These are phyloP conservation scores for Tolypocladium ovalisporum DNA, from an alignment of 2,329 filamentous ascomycete genomes.

Conservation along the genomic window DNA sequence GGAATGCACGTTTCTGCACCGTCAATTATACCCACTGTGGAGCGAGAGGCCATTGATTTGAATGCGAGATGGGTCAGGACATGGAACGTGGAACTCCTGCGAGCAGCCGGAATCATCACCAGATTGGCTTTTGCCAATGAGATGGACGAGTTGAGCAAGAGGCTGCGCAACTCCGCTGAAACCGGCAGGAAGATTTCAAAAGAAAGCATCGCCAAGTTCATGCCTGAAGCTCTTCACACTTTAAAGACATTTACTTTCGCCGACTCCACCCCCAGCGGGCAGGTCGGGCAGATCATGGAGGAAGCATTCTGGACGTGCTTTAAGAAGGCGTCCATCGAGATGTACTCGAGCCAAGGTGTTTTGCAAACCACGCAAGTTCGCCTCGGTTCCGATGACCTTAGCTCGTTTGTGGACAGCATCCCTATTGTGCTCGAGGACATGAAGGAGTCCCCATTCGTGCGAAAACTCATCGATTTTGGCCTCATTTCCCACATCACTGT, in stretches of 20 bases:
- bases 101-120: slow-evolving; percentile 81
- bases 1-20: slow-evolving; percentile 92
- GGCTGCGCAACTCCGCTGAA: slow-evolving; percentile 37
- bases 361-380: slow-evolving; percentile 76
- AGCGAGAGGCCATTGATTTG: slow-evolving; percentile 91
- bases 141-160: slow-evolving; percentile 64
- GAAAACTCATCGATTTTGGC: slow-evolving; percentile 71
- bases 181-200: slow-evolving; percentile 44
- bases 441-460: slow-evolving; percentile 63
- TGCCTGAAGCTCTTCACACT: slow-evolving; percentile 72
- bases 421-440: slow-evolving; percentile 74
- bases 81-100: slow-evolving; percentile 91
- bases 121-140: slow-evolving; percentile 81
- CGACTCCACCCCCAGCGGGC: slow-evolving; percentile 78
- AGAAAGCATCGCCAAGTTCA: slow-evolving; percentile 53
- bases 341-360: slow-evolving; percentile 80
- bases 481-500: slow-evolving; percentile 82
- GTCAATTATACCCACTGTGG: slow-evolving; percentile 92
- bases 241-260: slow-evolving; percentile 80
- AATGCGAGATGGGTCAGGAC: slow-evolving; percentile 90
- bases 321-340: slow-evolving; percentile 69
- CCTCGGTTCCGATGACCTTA: slow-evolving; percentile 54
- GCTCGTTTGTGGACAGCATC: slow-evolving; percentile 75
- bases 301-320: slow-evolving; percentile 95
- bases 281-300: slow-evolving; percentile 79